Evolutionary conservation across 2,329 filamentous ascomycete genomes (phyloP), one percentile per base, ranked within the genome.

Genomic region (Ophiostoma ulmi): DNA sequence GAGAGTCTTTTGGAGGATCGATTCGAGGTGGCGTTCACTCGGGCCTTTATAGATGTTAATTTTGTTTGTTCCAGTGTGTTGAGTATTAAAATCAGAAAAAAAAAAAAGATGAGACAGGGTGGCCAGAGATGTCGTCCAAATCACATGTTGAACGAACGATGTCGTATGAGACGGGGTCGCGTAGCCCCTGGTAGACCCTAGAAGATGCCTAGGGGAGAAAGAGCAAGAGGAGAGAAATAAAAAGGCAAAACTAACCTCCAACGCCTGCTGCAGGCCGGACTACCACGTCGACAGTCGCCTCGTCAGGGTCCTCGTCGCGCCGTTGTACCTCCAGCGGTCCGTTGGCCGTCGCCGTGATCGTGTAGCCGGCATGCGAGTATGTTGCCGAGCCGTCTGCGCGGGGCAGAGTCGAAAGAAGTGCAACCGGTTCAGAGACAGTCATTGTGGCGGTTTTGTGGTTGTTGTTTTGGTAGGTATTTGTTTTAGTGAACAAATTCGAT

Each of bases 281-380:
- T 78, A 94, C 89, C 71, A 99, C 92, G 80, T 98, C 95, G 74
- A 99, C 84, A 68, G 90, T 88, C 38, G 94, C 93, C 82, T 97
- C 93, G 80, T 97, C 94, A 8, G 95, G 91, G 75, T 95, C 88
- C 79, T 98, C 93, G 78, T 99, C 94, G 76, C 92, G 88, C 76
- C 94, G 88, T 75, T 89, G 88, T 20, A 94, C 92, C 82, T 99
- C 95, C 75, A 98, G 88, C 20, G 95, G 95, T 0, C 94, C 95
- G 80, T 97, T 98, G 75, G 97, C 93, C 17, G 92, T 90, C 70
- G 91, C 91, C 70, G 96, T 87, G 74, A 98, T 86, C 64, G 89
- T 90, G 80, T 93, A 97, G 67, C 93, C 91, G 71, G 87, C 84
- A 75, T 89, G 85, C 1, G 90, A 88, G 78, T 92, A 93, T 11